Conservation (phyloP, 1,284 basidiomycete species). For the Agaricales sp. region DNA sequence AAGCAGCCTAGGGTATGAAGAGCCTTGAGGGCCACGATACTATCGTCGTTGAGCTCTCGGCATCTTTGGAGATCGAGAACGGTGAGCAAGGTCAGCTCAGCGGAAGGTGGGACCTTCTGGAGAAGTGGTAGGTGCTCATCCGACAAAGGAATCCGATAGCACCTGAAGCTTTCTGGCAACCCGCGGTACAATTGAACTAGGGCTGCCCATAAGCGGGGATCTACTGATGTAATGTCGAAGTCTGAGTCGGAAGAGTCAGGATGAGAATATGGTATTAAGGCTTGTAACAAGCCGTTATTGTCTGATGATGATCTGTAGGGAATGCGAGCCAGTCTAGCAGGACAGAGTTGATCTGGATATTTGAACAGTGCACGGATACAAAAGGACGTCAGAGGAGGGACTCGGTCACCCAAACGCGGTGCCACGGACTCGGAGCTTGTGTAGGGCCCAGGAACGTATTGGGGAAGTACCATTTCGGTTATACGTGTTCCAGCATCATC, state of each 20-base stretch:
- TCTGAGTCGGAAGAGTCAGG: conserved; percentile 9
- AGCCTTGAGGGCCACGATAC: conserved; percentile 33
- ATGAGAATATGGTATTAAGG: not conserved
- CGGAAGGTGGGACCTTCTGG: conserved; percentile 41
- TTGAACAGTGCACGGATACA: conserved; percentile 9
- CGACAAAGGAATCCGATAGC: conserved; percentile 37
- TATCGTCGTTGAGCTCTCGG: conserved; percentile 41
- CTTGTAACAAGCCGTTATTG: conserved; percentile 24
- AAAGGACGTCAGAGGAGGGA: conserved; percentile 8
- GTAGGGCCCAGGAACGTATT: conserved; percentile 1
- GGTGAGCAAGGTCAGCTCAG: conserved; percentile 51
- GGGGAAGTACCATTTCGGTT: not conserved
- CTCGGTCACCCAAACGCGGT: conserved; percentile 8
- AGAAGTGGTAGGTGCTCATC: conserved; percentile 45
- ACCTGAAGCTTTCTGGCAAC: conserved; percentile 34
- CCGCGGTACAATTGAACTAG: conserved; percentile 46
- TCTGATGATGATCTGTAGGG: conserved; percentile 24
- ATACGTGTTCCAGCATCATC: not conserved
- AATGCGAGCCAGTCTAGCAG: conserved; percentile 13
- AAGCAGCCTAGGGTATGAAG: conserved; percentile 47
- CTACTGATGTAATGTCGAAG: conserved; percentile 23
- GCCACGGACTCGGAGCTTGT: conserved; percentile 7
- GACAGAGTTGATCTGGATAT: conserved; percentile 27
- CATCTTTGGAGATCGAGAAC: conserved; percentile 46
- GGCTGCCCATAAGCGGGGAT: conserved; percentile 53